Conservation (phyloP, 2,329 filamentous ascomycete genomes). For the Aspergillus quadrilineatus region DNA sequence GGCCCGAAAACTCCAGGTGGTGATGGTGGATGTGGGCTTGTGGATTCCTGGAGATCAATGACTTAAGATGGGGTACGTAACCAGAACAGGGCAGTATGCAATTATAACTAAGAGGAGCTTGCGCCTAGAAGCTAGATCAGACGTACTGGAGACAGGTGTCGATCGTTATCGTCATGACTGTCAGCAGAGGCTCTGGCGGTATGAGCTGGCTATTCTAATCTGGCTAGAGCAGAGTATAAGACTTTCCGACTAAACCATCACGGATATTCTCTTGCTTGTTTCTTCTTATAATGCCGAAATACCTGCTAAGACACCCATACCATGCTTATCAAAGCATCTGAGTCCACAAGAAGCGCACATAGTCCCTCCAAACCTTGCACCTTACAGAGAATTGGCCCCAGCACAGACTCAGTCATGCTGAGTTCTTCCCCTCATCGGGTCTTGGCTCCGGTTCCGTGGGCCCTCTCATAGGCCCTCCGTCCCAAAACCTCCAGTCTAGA, state of each 20-base stretch:
- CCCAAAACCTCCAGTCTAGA: conserved; percentile 11
- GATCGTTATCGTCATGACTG: conserved; percentile 6
- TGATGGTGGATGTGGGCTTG: background rate
- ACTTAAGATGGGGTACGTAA: background rate
- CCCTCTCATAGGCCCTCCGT: conserved; percentile 15
- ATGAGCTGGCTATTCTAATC: background rate
- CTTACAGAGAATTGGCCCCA: conserved; percentile 15
- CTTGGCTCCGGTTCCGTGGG: conserved; percentile 17
- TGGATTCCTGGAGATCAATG: conserved; percentile 12
- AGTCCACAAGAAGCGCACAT: conserved; percentile 1
- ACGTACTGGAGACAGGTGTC: background rate
- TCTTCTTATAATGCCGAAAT: background rate
- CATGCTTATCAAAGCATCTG: conserved; percentile 14
- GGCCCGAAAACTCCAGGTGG: conserved; percentile 10
- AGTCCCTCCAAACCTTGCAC: conserved; percentile 12
- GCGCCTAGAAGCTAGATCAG: background rate
- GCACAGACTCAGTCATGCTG: conserved; percentile 18
- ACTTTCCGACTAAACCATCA: background rate
- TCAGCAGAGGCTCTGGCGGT: background rate
- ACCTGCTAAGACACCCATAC: background rate
- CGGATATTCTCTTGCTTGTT: conserved; percentile 2
- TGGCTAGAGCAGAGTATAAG: conserved; percentile 1
- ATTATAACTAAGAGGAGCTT: background rate
- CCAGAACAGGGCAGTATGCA: background rate
- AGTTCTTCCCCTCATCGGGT: conserved; percentile 14